These are phyloP conservation scores for Leishmania lainsoni DNA, from an alignment of 208 protist genomes.

Conservation along the genomic window DNA sequence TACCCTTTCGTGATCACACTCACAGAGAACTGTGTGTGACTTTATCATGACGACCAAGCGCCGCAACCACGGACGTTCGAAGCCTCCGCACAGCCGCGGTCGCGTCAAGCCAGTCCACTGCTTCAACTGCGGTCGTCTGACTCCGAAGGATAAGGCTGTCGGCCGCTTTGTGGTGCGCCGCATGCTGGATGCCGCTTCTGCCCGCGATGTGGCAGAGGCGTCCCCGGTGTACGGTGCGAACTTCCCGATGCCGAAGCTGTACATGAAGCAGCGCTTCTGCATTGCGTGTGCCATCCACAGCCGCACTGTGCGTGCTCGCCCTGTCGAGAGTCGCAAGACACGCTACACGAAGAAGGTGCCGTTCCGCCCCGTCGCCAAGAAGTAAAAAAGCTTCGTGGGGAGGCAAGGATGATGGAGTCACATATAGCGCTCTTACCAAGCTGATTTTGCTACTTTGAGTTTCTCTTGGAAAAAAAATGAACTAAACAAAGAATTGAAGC, in stretches of 20 bases:
- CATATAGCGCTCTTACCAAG: slow-evolving; percentile 8
- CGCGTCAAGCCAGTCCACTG: slow-evolving; percentile 92
- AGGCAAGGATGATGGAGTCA: slow-evolving; percentile 16
- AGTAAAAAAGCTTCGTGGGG: background rate
- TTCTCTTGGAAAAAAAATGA: slow-evolving; percentile 10
- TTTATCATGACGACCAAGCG: slow-evolving; percentile 92
- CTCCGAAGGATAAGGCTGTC: slow-evolving; percentile 98
- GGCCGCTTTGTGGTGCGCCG: slow-evolving; percentile 98
- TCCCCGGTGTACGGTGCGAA: slow-evolving; percentile 91
- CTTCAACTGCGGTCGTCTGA: slow-evolving; percentile 93
- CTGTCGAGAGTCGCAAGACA: slow-evolving; percentile 79
- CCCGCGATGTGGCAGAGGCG: slow-evolving; percentile 97
- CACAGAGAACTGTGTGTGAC: slow-evolving; percentile 14
- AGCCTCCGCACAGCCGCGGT: slow-evolving; percentile 91
- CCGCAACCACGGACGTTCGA: slow-evolving; percentile 92
- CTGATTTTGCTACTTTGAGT: slow-evolving; percentile 22
- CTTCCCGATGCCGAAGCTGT: slow-evolving; percentile 98
- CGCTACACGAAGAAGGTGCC: slow-evolving; percentile 87
- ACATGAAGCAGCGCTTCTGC: slow-evolving; percentile 99
- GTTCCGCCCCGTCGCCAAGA: slow-evolving; percentile 55
- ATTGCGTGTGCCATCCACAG: slow-evolving; percentile 99
- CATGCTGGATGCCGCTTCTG: slow-evolving; percentile 97
- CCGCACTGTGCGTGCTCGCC: slow-evolving; percentile 95
- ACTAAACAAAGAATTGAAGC: slow-evolving; percentile 5
- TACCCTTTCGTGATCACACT: background rate